Percentiles rank a stretch among this genome's conserved stretches.
Conservation (phyloP, 2,329 filamentous ascomycete species). For the Trichophyton rubrum region DNA sequence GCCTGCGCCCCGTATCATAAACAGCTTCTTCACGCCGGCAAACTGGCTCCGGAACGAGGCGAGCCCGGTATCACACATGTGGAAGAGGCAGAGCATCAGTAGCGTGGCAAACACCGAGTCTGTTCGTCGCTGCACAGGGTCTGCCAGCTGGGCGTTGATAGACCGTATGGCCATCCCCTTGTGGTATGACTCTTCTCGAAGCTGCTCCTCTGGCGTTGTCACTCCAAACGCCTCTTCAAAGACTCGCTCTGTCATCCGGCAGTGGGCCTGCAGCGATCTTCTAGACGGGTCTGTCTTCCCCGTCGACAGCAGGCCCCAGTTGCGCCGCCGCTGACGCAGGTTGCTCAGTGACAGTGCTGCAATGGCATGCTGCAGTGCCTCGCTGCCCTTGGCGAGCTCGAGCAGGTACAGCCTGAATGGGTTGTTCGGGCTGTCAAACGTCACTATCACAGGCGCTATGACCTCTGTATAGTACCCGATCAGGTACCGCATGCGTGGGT, state of each 20-base stretch:
- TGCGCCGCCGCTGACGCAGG: slow-evolving; percentile 61
- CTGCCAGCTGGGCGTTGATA: slow-evolving; percentile 71
- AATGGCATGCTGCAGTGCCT: slow-evolving; percentile 82
- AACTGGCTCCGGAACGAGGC: slow-evolving; percentile 90
- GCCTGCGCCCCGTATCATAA: slow-evolving; percentile 58
- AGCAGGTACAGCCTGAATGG: slow-evolving; percentile 77
- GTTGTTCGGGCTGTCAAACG: slow-evolving; percentile 74
- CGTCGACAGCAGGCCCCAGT: slow-evolving; percentile 42
- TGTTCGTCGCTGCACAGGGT: slow-evolving; percentile 60
- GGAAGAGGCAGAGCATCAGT: slow-evolving; percentile 77
- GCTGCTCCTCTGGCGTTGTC: slow-evolving; percentile 44
- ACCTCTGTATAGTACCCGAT: slow-evolving; percentile 90
- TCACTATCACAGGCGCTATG: slow-evolving; percentile 83
- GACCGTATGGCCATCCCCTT: slow-evolving; percentile 73
- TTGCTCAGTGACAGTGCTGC: slow-evolving; percentile 84
- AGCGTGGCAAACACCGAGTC: slow-evolving; percentile 82
- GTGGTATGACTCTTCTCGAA: slow-evolving; percentile 67
- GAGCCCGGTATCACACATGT: slow-evolving; percentile 85
- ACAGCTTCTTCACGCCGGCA: slow-evolving; percentile 80
- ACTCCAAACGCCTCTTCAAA: slow-evolving; percentile 32
- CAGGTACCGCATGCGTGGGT: slow-evolving; percentile 71
- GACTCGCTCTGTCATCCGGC: slow-evolving; percentile 28
- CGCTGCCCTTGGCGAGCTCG: slow-evolving; percentile 61
- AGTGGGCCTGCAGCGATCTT: slow-evolving; percentile 37
- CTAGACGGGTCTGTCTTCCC: slow-evolving; percentile 39